Evolutionary conservation across 2,329 filamentous ascomycete genomes (phyloP).

Genomic region (Venturiaceae sp.): DNA sequence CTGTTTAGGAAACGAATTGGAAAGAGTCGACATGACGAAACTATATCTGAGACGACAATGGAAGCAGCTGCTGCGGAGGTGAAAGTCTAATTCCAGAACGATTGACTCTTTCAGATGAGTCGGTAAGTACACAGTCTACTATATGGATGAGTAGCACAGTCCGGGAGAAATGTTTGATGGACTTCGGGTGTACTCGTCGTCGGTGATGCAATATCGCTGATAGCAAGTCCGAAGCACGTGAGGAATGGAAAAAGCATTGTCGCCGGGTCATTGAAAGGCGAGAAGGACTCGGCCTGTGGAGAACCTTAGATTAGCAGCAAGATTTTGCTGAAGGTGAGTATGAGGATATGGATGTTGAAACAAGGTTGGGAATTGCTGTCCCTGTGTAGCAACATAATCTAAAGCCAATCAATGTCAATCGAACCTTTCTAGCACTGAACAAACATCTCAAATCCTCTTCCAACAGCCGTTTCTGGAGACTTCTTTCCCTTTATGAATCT

Average conservation of each 20-base stretch:
- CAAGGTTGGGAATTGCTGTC: no score
- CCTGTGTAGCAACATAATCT: no score
- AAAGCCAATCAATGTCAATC: no score
- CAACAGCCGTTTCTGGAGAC: no score
- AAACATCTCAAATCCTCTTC: no score
- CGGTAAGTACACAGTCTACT: background rate
- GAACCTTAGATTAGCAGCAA: no score
- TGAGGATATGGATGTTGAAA: background rate
- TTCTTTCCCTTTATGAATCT: no score
- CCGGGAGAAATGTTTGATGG: background rate
- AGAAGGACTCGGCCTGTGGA: no score
- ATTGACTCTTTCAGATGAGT: background rate
- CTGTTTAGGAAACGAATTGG: constrained; percentile 44
- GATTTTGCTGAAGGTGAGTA: no score
- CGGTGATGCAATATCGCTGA: background rate
- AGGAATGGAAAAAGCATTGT: background rate
- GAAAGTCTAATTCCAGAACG: background rate
- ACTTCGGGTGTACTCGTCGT: background rate
- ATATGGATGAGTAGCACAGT: background rate
- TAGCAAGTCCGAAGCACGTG: background rate
- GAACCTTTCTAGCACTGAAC: no score
- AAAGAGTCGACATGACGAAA: constrained; percentile 45
- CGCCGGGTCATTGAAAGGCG: background rate
- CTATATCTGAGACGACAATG: background rate
- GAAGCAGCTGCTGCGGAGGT: background rate